These are phyloP conservation scores for Talaromyces verruculosus DNA, from an alignment of 2,329 filamentous ascomycete genomes.

Conservation along the genomic window DNA sequence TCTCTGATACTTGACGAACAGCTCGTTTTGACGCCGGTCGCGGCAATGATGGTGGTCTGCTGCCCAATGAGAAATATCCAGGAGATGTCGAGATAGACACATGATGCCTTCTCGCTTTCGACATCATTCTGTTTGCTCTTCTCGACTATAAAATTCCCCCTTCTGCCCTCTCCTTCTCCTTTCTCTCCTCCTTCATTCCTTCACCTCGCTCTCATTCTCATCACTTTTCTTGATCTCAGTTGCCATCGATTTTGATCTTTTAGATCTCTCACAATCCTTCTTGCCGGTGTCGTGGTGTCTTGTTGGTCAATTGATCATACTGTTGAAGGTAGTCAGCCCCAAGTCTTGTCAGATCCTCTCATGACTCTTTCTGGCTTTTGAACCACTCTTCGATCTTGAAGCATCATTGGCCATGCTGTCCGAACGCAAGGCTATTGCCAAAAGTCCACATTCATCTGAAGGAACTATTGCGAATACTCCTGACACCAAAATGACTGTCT, in stretches of 20 bases:
- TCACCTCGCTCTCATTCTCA: neutral
- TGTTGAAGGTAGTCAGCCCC: neutral
- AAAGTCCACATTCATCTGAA: constrained; percentile 45
- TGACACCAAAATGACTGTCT: constrained; percentile 62
- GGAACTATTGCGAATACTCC: constrained; percentile 59
- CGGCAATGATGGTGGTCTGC: constrained; percentile 1
- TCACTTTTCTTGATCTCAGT: constrained; percentile 10
- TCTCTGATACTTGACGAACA: constrained; percentile 1
- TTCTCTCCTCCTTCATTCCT: neutral
- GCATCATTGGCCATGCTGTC: constrained; percentile 18
- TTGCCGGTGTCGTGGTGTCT: constrained; percentile 1
- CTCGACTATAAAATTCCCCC: neutral
- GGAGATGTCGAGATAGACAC: neutral
- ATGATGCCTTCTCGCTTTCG: neutral
- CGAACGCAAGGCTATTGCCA: constrained; percentile 25
- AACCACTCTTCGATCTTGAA: constrained; percentile 2
- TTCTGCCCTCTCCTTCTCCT: neutral
- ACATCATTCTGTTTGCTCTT: neutral
- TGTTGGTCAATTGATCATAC: constrained; percentile 9
- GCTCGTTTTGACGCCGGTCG: neutral
- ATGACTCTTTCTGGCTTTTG: constrained; percentile 7
- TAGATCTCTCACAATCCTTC: constrained; percentile 4
- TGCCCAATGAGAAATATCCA: constrained; percentile 6
- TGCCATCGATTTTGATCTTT: constrained; percentile 14
- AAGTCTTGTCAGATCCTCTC: neutral